Evolutionary conservation across 306 rosid species (phyloP).

Genomic region (Castanea crenata): DNA sequence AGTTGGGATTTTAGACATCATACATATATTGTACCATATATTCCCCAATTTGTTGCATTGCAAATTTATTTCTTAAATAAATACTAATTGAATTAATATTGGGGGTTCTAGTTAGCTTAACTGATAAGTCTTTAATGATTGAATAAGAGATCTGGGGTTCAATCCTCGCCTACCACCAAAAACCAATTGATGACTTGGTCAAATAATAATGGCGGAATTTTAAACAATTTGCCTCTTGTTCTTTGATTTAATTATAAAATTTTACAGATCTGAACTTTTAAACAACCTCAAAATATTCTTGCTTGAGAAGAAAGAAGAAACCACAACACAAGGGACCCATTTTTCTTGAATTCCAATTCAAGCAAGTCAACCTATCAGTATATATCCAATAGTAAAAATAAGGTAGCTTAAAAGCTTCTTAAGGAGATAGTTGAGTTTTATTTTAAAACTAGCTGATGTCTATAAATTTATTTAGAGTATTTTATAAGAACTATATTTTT

Average conservation of each 20-base stretch:
- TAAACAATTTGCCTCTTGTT: not conserved
- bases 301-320: slow-evolving; percentile 58
- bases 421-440: slow-evolving; percentile 27
- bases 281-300: slow-evolving; percentile 22
- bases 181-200: not conserved
- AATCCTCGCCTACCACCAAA: too few relatives aligned
- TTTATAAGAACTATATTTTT: too few relatives aligned
- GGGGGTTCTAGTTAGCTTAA: too few relatives aligned
- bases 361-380: slow-evolving; percentile 33
- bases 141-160: too few relatives aligned
- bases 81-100: too few relatives aligned
- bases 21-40: not conserved
- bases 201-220: too few relatives aligned
- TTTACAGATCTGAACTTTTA: not conserved
- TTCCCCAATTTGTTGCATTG: not conserved
- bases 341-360: slow-evolving; percentile 73
- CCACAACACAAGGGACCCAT: slow-evolving; percentile 18
- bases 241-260: not conserved
- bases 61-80: not conserved
- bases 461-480: too few relatives aligned
- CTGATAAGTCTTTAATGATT: too few relatives aligned
- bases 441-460: too few relatives aligned
- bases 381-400: not conserved
- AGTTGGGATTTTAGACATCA: not conserved
- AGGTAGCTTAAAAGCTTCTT: slow-evolving; percentile 33